phyloP scores from a whole-genome alignment of 2,329 filamentous ascomycete species.

The Xylariaceae sp. region DNA sequence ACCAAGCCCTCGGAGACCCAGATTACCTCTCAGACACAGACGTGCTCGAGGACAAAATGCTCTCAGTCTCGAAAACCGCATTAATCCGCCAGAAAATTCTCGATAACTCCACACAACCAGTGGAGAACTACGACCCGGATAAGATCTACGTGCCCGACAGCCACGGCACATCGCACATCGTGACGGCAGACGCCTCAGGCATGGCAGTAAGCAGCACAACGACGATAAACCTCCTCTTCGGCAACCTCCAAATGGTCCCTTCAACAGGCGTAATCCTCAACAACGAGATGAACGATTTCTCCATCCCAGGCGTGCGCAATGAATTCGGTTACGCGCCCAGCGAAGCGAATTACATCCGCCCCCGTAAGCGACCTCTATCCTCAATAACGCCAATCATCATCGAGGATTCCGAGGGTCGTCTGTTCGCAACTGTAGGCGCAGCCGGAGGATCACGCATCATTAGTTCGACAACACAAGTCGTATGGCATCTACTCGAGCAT shows the following conservation, averaged over 20 bases:
- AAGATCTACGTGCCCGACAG: slow-evolving; percentile 65
- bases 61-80: slow-evolving; percentile 58
- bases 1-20: slow-evolving; percentile 80
- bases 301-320: slow-evolving; percentile 73
- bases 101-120: slow-evolving; percentile 68
- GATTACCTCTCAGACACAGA: slow-evolving; percentile 64
- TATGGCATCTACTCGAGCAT: slow-evolving; percentile 71
- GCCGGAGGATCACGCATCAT: slow-evolving; percentile 84
- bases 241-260: slow-evolving; percentile 73
- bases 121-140: slow-evolving; percentile 70
- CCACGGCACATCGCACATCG: slow-evolving; percentile 72
- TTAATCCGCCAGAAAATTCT: slow-evolving; percentile 65
- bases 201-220: slow-evolving; percentile 80
- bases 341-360: slow-evolving; percentile 75
- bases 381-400: slow-evolving; percentile 79
- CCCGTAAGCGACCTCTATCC: slow-evolving; percentile 78
- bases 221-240: slow-evolving; percentile 85
- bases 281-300: slow-evolving; percentile 77
- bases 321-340: slow-evolving; percentile 83
- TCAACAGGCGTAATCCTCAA: slow-evolving; percentile 79
- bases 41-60: slow-evolving; percentile 64
- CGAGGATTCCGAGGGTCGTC: slow-evolving; percentile 50
- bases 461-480: slow-evolving; percentile 70
- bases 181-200: slow-evolving; percentile 68
- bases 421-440: slow-evolving; percentile 68